phyloP scores from a whole-genome alignment of 768 basidiomycete species.

The Tricholomella constricta region DNA sequence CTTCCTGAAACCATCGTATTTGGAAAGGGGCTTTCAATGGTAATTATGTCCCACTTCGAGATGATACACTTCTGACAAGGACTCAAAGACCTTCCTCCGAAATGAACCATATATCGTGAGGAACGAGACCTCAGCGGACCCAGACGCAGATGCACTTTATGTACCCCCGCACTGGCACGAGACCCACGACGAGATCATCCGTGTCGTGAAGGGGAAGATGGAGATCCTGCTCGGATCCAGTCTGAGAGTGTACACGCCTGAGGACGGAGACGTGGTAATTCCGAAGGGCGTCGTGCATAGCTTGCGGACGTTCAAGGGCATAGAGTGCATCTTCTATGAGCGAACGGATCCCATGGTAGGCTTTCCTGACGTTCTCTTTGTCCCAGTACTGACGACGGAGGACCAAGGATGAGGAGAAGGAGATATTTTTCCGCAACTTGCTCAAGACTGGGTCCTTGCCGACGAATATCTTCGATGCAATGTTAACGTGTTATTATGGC shows the following conservation, averaged over 20 bases:
- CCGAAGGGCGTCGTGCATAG: slow-evolving; percentile 30
- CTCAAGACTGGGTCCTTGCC: slow-evolving; percentile 18
- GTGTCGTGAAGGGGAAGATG: slow-evolving; percentile 29
- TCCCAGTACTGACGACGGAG: neutral
- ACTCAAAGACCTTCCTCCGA: slow-evolving; percentile 30
- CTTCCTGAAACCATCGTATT: slow-evolving; percentile 13
- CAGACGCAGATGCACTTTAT: slow-evolving; percentile 25
- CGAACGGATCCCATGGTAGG: slow-evolving; percentile 32
- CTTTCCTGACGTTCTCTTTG: neutral
- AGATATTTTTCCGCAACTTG: slow-evolving; percentile 36
- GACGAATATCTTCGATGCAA: slow-evolving; percentile 21
- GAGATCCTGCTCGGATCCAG: slow-evolving; percentile 26
- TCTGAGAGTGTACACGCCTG: slow-evolving; percentile 25
- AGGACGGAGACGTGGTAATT: slow-evolving; percentile 33
- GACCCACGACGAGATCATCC: slow-evolving; percentile 33
- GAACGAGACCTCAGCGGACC: slow-evolving; percentile 21
- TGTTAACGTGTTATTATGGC: slow-evolving; percentile 27
- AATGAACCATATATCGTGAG: slow-evolving; percentile 29
- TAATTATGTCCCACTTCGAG: neutral
- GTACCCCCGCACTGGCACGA: slow-evolving; percentile 39
- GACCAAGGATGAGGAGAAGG: slow-evolving; percentile 31
- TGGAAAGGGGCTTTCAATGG: slow-evolving; percentile 21
- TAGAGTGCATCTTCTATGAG: slow-evolving; percentile 31
- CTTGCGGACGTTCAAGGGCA: slow-evolving; percentile 24
- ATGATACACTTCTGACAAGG: neutral